Evolutionary conservation across 495 filamentous ascomycete genomes (phyloP).

Genomic region (Tuber brumale): DNA sequence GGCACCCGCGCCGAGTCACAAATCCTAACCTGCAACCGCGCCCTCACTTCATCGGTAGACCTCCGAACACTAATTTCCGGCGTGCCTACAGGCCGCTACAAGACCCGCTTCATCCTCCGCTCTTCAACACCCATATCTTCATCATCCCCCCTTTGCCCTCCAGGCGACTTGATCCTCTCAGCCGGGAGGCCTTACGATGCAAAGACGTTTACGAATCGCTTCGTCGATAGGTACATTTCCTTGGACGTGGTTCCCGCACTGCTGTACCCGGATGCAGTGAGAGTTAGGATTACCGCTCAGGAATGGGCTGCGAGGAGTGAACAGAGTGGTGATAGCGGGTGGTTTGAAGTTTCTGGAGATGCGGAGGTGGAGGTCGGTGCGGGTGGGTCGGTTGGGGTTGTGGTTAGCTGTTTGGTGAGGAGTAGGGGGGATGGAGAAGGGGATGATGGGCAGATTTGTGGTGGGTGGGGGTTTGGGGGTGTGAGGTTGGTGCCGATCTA

Average conservation of each 20-base stretch:
- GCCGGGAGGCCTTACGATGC: constrained; percentile 24
- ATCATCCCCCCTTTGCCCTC: constrained; percentile 11
- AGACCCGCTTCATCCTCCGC: constrained; percentile 19
- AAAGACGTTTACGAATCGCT: constrained; percentile 20
- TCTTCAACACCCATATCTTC: not conserved
- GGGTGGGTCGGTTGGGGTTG: constrained; percentile 16
- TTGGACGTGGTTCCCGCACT: constrained; percentile 18
- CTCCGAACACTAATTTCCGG: constrained; percentile 25
- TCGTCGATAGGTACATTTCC: constrained; percentile 23
- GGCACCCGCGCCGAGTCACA: constrained; percentile 23
- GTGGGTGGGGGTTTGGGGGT: constrained; percentile 31
- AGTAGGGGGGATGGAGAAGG: constrained; percentile 4
- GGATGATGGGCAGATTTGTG: constrained; percentile 12
- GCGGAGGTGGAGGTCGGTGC: constrained; percentile 12
- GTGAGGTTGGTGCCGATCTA: constrained; percentile 25
- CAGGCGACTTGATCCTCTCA: constrained; percentile 25
- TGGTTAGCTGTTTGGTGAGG: constrained; percentile 5
- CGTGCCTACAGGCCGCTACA: constrained; percentile 25
- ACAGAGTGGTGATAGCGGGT: not conserved
- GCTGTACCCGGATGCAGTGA: constrained; percentile 22
- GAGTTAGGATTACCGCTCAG: constrained; percentile 24
- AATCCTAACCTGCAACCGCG: constrained; percentile 18
- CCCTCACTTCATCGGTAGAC: not conserved
- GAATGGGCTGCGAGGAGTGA: constrained; percentile 6
- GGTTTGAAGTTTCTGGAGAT: constrained; percentile 26